phyloP scores from a whole-genome alignment of 1,284 basidiomycete species.

The Apiotrichum gamsii region DNA sequence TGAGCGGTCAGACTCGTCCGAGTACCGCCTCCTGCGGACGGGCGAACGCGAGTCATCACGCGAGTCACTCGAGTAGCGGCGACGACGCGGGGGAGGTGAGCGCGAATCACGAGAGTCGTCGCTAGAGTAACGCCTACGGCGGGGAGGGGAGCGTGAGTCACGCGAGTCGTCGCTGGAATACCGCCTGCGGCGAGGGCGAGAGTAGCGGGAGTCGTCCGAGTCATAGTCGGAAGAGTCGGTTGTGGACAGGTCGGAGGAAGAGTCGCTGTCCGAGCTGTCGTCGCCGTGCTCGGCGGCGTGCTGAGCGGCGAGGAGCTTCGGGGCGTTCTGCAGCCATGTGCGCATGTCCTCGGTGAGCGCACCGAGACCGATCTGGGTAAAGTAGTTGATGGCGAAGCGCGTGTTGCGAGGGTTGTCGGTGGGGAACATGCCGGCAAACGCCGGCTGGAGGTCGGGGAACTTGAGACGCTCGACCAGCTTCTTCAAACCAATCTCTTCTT shows the following conservation, averaged over 20 bases:
- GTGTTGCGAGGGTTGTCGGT: constrained; percentile 94
- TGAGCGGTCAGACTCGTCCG: constrained; percentile 9
- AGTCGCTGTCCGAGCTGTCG: constrained; percentile 48
- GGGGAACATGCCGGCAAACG: constrained; percentile 84
- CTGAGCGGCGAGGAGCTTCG: constrained; percentile 84
- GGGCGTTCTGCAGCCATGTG: constrained; percentile 90
- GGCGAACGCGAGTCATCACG: constrained; percentile 17
- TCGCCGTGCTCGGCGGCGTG: constrained; percentile 62
- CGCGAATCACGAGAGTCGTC: constrained; percentile 17
- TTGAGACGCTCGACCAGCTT: constrained; percentile 75
- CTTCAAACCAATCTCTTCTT: constrained; percentile 86
- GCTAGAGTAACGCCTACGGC: constrained; percentile 17
- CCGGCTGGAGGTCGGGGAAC: constrained; percentile 69
- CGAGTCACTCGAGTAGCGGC: constrained; percentile 18
- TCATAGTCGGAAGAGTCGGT: constrained; percentile 47
- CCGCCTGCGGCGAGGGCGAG: constrained; percentile 14
- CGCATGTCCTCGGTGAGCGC: constrained; percentile 92
- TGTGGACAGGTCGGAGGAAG: constrained; percentile 50
- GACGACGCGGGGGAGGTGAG: constrained; percentile 14
- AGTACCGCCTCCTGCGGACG: constrained; percentile 11
- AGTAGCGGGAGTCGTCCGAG: constrained; percentile 35
- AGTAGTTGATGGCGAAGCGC: constrained; percentile 96
- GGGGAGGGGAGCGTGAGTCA: constrained; percentile 14
- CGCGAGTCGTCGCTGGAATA: constrained; percentile 17
- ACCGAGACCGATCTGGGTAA: constrained; percentile 88